Conservation (phyloP, 2,329 filamentous ascomycete genomes). For the Herpotrichia juniperi region DNA sequence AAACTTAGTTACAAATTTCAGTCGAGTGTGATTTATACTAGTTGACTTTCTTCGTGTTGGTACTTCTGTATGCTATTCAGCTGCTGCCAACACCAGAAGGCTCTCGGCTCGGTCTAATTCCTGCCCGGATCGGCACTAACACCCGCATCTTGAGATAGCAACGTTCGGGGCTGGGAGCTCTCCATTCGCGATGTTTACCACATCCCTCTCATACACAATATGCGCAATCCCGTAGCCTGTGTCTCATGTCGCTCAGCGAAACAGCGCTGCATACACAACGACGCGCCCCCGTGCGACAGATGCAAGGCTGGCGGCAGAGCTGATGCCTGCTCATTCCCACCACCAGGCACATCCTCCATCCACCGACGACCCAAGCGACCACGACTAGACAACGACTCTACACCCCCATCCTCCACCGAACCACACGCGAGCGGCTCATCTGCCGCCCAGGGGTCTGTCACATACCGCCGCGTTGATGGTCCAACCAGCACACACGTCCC, state of each 20-base stretch:
- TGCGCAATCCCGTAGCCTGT: conserved; percentile 49
- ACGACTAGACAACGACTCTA: conserved; percentile 26
- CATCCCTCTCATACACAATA: conserved; percentile 9
- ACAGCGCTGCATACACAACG: conserved; percentile 48
- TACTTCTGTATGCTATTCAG: no score
- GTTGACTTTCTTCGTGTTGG: no score
- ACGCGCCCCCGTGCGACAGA: conserved; percentile 46
- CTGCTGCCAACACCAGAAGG: neutral
- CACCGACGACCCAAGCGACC: conserved; percentile 47
- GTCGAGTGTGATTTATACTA: no score
- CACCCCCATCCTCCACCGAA: conserved; percentile 17
- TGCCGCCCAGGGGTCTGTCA: neutral
- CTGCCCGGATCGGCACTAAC: neutral
- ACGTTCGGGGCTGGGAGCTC: neutral
- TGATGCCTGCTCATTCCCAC: conserved; percentile 43
- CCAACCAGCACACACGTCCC: conserved; percentile 31
- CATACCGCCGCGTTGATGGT: conserved; percentile 27
- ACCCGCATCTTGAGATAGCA: neutral
- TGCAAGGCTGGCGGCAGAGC: conserved; percentile 42
- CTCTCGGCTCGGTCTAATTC: neutral
- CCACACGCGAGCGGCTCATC: neutral
- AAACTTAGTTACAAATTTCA: no score
- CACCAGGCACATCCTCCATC: conserved; percentile 45
- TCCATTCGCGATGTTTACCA: neutral
- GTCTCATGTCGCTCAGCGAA: conserved; percentile 47